Evolutionary conservation across 2,329 filamentous ascomycete species (phyloP).

Genomic region (Talaromyces sp.): DNA sequence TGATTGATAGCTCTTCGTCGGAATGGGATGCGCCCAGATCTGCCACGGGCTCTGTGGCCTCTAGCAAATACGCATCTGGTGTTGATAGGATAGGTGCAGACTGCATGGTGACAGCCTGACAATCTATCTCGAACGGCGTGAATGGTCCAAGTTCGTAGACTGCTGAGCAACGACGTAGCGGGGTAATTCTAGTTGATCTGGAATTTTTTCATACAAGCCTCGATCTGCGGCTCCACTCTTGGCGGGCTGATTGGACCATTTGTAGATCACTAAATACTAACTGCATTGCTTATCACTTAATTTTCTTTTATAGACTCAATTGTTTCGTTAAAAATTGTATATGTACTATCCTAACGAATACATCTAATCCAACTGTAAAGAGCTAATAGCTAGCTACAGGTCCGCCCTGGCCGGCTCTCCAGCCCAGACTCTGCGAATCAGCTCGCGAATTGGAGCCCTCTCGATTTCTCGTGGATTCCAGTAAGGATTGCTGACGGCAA

Average conservation of each 20-base stretch:
- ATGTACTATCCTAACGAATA: too few species aligned
- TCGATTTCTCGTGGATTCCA: slow-evolving; percentile 56
- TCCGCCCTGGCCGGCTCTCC: slow-evolving; percentile 54
- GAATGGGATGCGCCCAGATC: slow-evolving; percentile 34
- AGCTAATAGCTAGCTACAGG: slow-evolving; percentile 32
- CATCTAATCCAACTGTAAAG: background rate
- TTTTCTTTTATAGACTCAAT: background rate
- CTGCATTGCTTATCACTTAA: background rate
- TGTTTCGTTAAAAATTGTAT: background rate
- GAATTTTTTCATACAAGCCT: slow-evolving; percentile 1
- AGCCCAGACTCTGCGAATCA: slow-evolving; percentile 57
- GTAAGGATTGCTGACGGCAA: slow-evolving; percentile 55
- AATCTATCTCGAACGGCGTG: background rate
- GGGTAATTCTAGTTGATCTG: slow-evolving; percentile 8
- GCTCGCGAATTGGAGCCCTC: slow-evolving; percentile 47
- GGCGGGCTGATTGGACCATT: background rate
- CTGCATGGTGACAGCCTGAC: slow-evolving; percentile 19
- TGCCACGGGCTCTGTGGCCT: slow-evolving; percentile 44
- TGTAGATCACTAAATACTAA: background rate
- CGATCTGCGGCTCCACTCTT: background rate
- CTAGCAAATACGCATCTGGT: slow-evolving; percentile 57
- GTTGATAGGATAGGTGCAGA: slow-evolving; percentile 58
- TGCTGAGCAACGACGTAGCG: background rate
- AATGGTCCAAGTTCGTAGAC: background rate
- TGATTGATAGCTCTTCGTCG: slow-evolving; percentile 66